Evolutionary conservation across 1,284 basidiomycete genomes (phyloP).

Genomic region (Cryptococcus sp.): DNA sequence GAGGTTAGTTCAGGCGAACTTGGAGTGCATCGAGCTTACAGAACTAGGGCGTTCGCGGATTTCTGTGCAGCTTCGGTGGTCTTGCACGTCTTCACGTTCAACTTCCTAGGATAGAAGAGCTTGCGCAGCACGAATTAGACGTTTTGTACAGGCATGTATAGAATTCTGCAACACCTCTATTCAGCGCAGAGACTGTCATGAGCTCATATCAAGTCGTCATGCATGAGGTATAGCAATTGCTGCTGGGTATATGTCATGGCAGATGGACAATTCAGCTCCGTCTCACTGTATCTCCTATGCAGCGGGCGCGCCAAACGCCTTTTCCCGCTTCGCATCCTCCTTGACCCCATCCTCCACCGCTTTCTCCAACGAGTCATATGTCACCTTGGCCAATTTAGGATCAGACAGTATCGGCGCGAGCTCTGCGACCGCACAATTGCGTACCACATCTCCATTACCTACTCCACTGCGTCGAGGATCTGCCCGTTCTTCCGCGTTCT

Average conservation of each 20-base stretch:
- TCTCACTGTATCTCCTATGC: background rate
- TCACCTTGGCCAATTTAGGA: slow-evolving; percentile 17
- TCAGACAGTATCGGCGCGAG: slow-evolving; percentile 17
- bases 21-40: too few relatives aligned
- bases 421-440: slow-evolving; percentile 42
- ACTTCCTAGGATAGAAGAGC: slow-evolving; percentile 85
- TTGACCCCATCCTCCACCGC: slow-evolving; percentile 27
- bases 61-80: slow-evolving; percentile 90
- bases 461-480: slow-evolving; percentile 28
- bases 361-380: slow-evolving; percentile 25
- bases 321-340: slow-evolving; percentile 7
- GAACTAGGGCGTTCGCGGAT: slow-evolving; percentile 88
- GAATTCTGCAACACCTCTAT: background rate
- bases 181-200: background rate
- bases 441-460: slow-evolving; percentile 38
- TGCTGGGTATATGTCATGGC: slow-evolving; percentile 1
- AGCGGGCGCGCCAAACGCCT: background rate
- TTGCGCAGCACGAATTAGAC: background rate
- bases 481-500: slow-evolving; percentile 8
- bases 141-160: background rate
- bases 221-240: background rate
- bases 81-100: slow-evolving; percentile 97
- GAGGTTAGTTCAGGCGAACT: slow-evolving; percentile 60
- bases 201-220: background rate
- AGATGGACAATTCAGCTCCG: background rate